Conservation (phyloP, 2,329 filamentous ascomycete species). For the Aspergillus piperis region DNA sequence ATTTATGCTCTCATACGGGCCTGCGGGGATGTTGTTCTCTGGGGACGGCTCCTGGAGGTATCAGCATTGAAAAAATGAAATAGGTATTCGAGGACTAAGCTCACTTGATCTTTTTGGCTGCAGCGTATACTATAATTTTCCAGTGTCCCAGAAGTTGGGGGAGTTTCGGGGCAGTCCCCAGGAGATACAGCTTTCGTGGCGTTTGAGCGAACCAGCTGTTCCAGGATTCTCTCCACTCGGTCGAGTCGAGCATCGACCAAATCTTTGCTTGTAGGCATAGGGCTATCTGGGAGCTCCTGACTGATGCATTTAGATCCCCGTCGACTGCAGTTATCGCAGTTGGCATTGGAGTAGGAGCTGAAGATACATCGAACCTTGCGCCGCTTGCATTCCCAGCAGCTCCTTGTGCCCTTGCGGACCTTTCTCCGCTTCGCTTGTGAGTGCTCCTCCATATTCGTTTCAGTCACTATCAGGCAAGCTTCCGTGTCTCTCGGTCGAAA, state of each 20-base stretch:
- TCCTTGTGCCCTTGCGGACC: conserved; percentile 39
- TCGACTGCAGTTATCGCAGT: conserved; percentile 32
- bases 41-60: background rate
- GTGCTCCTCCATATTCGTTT: background rate
- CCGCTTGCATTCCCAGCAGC: conserved; percentile 31
- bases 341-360: conserved; percentile 15
- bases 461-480: too few relatives aligned
- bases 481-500: too few relatives aligned
- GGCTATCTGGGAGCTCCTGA: conserved; percentile 50
- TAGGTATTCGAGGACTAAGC: background rate
- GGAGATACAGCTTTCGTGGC: too few relatives aligned
- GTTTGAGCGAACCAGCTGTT: background rate
- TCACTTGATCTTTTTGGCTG: background rate
- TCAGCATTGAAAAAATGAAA: background rate
- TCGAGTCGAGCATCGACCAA: conserved; percentile 7
- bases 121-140: background rate
- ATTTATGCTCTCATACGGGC: background rate
- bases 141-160: background rate
- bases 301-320: conserved; percentile 42
- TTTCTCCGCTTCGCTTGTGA: conserved; percentile 22
- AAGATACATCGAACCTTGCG: conserved; percentile 39
- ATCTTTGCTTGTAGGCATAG: conserved; percentile 21
- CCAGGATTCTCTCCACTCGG: conserved; percentile 2
- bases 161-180: background rate
- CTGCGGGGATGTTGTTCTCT: background rate